phyloP scores from a whole-genome alignment of 805 yeast genomes.

The Cyberlindnera mycetangii region DNA sequence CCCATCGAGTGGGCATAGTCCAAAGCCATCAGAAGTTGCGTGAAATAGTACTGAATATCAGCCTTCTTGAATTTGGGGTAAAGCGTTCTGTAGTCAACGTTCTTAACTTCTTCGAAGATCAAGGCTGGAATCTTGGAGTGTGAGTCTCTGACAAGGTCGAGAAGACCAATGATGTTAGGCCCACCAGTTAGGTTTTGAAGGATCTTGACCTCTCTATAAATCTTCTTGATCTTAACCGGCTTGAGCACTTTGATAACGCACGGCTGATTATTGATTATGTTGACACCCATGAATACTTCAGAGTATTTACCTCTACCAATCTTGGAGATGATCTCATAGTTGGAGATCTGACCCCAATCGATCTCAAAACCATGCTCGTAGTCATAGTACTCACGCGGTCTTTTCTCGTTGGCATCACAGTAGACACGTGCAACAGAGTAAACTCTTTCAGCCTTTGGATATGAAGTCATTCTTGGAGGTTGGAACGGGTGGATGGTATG shows the following conservation, averaged over 20 bases:
- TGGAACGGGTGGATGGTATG: not conserved
- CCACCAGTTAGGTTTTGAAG: constrained; percentile 83
- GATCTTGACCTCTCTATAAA: constrained; percentile 84
- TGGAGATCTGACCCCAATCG: constrained; percentile 56
- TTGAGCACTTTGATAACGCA: constrained; percentile 88
- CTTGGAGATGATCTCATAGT: constrained; percentile 76
- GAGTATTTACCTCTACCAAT: constrained; percentile 93
- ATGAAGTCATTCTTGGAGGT: constrained; percentile 18
- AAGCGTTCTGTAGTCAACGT: constrained; percentile 76
- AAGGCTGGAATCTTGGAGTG: constrained; percentile 81
- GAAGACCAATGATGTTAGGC: constrained; percentile 72
- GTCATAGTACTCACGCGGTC: constrained; percentile 81
- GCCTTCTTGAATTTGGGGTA: constrained; percentile 73
- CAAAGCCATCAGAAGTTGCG: constrained; percentile 75
- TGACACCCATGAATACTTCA: constrained; percentile 89
- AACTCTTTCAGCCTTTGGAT: constrained; percentile 29
- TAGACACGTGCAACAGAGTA: constrained; percentile 61
- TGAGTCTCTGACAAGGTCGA: constrained; percentile 81
- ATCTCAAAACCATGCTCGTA: constrained; percentile 61
- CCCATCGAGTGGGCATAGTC: constrained; percentile 94
- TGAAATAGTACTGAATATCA: constrained; percentile 82
- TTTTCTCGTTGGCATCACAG: constrained; percentile 65
- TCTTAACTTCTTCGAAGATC: constrained; percentile 79
- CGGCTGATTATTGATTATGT: constrained; percentile 55
- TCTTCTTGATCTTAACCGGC: constrained; percentile 91